These are phyloP conservation scores for Talaromyces atroroseus DNA, from an alignment of 2,329 filamentous ascomycete species.

Conservation along the genomic window DNA sequence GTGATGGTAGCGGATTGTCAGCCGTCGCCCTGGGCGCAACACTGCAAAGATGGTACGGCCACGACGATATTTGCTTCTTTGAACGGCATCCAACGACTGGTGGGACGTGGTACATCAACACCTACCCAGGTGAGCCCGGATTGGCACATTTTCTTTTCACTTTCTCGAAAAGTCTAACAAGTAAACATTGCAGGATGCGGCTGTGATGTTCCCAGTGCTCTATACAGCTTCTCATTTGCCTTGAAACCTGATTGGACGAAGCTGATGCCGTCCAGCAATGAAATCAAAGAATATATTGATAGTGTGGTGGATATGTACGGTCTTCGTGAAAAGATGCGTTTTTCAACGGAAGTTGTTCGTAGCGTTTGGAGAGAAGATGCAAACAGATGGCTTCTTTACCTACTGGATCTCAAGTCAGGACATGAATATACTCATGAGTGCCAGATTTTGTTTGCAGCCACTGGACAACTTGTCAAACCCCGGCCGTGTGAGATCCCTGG, in stretches of 20 bases:
- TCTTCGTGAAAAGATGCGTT: background rate
- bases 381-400: constrained; percentile 41
- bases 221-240: constrained; percentile 54
- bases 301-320: constrained; percentile 33
- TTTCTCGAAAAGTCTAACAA: too few relatives aligned
- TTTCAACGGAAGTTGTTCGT: background rate
- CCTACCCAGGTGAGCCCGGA: constrained; percentile 49
- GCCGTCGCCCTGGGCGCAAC: constrained; percentile 57
- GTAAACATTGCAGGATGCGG: constrained; percentile 39
- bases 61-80: constrained; percentile 56
- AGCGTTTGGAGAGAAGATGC: constrained; percentile 47
- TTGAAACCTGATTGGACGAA: constrained; percentile 48
- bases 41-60: constrained; percentile 52
- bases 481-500: constrained; percentile 36
- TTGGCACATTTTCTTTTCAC: too few relatives aligned
- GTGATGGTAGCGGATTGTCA: constrained; percentile 55
- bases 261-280: constrained; percentile 43
- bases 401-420: constrained; percentile 22
- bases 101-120: constrained; percentile 59
- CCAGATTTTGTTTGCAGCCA: constrained; percentile 48
- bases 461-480: constrained; percentile 51
- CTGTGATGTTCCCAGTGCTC: constrained; percentile 48
- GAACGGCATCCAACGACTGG: constrained; percentile 52
- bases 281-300: constrained; percentile 49
- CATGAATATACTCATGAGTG: constrained; percentile 34